Percentiles rank a stretch among this genome's conserved stretches.
These are phyloP conservation scores for Monilinia fructigena DNA, from an alignment of 2,329 filamentous ascomycete species.

Conservation along the genomic window DNA sequence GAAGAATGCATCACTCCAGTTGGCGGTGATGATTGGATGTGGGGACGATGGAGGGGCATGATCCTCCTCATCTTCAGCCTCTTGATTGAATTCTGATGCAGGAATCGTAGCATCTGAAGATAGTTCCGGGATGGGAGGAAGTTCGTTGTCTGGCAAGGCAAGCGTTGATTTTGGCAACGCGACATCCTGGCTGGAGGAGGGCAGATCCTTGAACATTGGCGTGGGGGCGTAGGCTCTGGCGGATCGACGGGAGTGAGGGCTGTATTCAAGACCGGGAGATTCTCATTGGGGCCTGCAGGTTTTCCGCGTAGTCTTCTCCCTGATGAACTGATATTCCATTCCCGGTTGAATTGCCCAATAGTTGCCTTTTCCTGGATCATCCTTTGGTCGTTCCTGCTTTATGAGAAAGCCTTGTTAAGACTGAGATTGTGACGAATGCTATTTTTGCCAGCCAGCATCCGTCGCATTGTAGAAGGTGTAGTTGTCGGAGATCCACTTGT, in stretches of 20 bases:
- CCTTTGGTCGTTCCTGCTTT: slow-evolving; percentile 93
- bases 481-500: slow-evolving; percentile 98
- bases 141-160: slow-evolving; percentile 29
- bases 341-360: slow-evolving; percentile 95
- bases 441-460: slow-evolving; percentile 97
- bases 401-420: slow-evolving; percentile 93
- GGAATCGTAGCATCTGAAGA: slow-evolving; percentile 79
- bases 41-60: slow-evolving; percentile 38
- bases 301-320: slow-evolving; percentile 75
- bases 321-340: slow-evolving; percentile 84
- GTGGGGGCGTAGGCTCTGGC: slow-evolving; percentile 30
- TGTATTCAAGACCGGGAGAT: slow-evolving; percentile 40
- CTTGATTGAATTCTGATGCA: slow-evolving; percentile 60
- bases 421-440: slow-evolving; percentile 98
- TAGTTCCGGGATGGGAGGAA: slow-evolving; percentile 48
- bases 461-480: slow-evolving; percentile 82
- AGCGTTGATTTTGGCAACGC: slow-evolving; percentile 31
- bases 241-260: slow-evolving; percentile 30
- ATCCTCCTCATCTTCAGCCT: slow-evolving; percentile 50
- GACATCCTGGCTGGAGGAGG: slow-evolving; percentile 33
- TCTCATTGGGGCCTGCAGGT: slow-evolving; percentile 55
- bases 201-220: slow-evolving; percentile 34
- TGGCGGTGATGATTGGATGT: slow-evolving; percentile 67
- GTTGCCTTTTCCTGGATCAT: slow-evolving; percentile 95
- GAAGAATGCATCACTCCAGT: slow-evolving; percentile 79